These are phyloP conservation scores for Pleurozium schreberi DNA, from an alignment of 225 moss, liverwort and hornwort genomes.

Conservation along the genomic window DNA sequence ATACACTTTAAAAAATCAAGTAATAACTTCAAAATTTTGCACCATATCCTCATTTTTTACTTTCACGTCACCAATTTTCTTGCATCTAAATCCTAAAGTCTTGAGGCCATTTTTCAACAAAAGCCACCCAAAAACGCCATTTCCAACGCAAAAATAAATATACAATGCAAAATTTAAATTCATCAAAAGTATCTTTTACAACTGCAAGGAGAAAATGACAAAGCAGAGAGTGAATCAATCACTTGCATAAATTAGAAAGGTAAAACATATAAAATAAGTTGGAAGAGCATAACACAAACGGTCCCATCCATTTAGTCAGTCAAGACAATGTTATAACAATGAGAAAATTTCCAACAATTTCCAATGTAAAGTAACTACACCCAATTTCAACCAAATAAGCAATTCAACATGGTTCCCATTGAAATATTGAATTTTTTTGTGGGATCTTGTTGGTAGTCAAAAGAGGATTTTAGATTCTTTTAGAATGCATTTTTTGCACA, in stretches of 20 bases:
- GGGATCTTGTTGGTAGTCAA: too few species aligned
- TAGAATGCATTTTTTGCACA: too few species aligned
- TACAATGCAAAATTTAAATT: background rate
- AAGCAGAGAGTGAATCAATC: background rate
- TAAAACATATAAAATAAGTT: background rate
- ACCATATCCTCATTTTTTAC: background rate
- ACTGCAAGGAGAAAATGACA: background rate
- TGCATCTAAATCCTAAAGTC: rapidly evolving
- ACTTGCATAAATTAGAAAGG: rapidly evolving
- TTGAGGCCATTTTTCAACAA: background rate
- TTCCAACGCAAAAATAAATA: background rate
- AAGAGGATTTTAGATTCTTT: too few species aligned
- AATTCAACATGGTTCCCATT: too few species aligned
- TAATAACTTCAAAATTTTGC: background rate
- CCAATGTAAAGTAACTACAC: too few species aligned
- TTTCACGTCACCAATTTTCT: background rate
- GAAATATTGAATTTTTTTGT: too few species aligned
- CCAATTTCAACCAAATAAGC: too few species aligned
- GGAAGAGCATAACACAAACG: rapidly evolving
- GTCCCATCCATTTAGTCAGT: background rate
- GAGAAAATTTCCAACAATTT: background rate
- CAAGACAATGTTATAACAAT: background rate
- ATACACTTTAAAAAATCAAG: too few species aligned
- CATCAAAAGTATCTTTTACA: background rate
- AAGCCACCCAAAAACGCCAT: background rate